Evolutionary conservation across 2,329 filamentous ascomycete genomes (phyloP).

Genomic region (Sclerotinia subarctica): DNA sequence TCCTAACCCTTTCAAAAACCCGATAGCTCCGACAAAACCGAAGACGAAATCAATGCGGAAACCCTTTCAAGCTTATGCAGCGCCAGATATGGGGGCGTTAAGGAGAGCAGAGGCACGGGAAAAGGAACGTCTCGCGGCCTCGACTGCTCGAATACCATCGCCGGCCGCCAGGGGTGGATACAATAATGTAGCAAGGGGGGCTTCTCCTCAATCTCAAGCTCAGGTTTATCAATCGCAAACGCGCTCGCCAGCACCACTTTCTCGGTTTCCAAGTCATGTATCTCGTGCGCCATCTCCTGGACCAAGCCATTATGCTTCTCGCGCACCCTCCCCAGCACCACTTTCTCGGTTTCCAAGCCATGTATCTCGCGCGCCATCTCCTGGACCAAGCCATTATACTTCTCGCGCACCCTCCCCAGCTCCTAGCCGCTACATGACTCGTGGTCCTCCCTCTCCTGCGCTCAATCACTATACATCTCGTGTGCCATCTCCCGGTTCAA

Average conservation of each 20-base stretch:
- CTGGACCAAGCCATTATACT: not conserved
- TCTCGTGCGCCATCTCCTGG: constrained; percentile 15
- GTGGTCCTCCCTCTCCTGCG: constrained; percentile 33
- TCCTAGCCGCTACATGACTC: constrained; percentile 40
- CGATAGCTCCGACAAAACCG: constrained; percentile 35
- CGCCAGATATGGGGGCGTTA: constrained; percentile 62
- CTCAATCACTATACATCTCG: constrained; percentile 37
- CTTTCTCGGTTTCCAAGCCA: constrained; percentile 13
- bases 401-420: constrained; percentile 1
- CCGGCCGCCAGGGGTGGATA: constrained; percentile 30
- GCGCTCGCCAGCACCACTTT: constrained; percentile 41
- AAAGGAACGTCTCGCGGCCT: constrained; percentile 33
- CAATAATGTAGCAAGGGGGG: constrained; percentile 29
- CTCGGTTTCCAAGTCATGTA: constrained; percentile 3
- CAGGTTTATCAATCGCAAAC: constrained; percentile 38
- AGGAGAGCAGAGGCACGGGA: constrained; percentile 43
- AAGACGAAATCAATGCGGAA: constrained; percentile 62
- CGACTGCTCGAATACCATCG: constrained; percentile 31
- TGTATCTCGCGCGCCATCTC: constrained; percentile 12
- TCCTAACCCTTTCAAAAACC: constrained; percentile 36
- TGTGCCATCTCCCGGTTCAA: constrained; percentile 29
- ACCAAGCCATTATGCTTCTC: constrained; percentile 3
- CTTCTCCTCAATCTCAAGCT: constrained; percentile 35
- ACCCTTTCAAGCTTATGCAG: constrained; percentile 64
- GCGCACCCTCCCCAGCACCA: constrained; percentile 40